These are phyloP conservation scores for Trichosanthes cucumerina DNA, from an alignment of 306 rosid species.

Conservation along the genomic window DNA sequence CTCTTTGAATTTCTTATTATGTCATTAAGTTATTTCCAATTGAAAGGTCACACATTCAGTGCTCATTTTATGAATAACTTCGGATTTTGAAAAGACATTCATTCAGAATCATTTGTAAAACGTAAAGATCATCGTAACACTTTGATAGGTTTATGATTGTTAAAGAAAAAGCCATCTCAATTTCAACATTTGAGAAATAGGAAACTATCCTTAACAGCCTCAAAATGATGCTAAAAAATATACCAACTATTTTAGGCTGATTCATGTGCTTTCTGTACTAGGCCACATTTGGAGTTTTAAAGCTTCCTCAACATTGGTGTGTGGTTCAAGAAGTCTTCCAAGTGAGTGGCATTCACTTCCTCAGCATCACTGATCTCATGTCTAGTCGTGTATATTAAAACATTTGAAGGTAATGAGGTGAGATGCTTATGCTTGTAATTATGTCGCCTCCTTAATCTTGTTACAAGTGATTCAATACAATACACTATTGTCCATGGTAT, in stretches of 20 bases:
- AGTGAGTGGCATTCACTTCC: constrained; percentile 19
- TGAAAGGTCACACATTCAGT: too few relatives aligned
- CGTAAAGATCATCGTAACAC: neutral
- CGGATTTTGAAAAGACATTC: neutral
- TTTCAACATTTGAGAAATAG: neutral
- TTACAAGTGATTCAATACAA: neutral
- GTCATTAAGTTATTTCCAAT: too few relatives aligned
- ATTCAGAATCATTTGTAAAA: neutral
- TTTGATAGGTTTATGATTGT: neutral
- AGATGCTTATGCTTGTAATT: neutral
- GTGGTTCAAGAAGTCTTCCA: constrained; percentile 72
- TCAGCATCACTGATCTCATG: too few relatives aligned
- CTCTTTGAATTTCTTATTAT: neutral
- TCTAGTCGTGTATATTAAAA: too few relatives aligned
- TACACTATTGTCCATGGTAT: neutral
- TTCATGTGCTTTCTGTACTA: constrained; percentile 5
- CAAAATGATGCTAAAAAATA: neutral
- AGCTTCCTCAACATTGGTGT: constrained; percentile 71
- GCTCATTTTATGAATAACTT: neutral
- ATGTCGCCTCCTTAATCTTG: neutral
- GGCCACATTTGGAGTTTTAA: constrained; percentile 92
- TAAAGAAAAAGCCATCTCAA: neutral
- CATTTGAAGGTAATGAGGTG: too few relatives aligned
- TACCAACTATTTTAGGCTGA: neutral
- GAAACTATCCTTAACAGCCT: neutral